phyloP scores from a whole-genome alignment of 179 eudicot species.

The Patellifolia procumbens region DNA sequence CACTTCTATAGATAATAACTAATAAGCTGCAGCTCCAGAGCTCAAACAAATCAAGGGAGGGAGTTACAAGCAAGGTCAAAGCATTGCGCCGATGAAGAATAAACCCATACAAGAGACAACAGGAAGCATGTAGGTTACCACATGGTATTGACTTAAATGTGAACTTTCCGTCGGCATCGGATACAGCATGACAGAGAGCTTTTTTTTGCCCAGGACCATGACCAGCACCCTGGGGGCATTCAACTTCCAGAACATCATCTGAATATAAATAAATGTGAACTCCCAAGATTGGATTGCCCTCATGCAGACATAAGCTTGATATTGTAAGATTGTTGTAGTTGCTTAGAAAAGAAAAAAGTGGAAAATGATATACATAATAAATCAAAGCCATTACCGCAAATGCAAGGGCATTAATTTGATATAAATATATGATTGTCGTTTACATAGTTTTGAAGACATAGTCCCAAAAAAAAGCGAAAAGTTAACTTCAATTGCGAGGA shows the following conservation, averaged over 20 bases:
- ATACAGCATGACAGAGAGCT: conserved; percentile 85
- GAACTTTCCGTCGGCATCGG: conserved; percentile 89
- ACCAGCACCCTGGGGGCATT: conserved; percentile 77
- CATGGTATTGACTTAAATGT: conserved; percentile 80
- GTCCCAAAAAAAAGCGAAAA: conserved; percentile 8
- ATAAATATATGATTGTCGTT: conserved; percentile 4
- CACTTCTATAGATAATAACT: background rate
- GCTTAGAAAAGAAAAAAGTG: background rate
- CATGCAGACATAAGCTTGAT: conserved; percentile 11
- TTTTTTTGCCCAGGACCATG: conserved; percentile 66
- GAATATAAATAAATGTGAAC: conserved; percentile 90
- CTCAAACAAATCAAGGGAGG: conserved; percentile 10
- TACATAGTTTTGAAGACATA: conserved; percentile 5
- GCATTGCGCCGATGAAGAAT: conserved; percentile 6
- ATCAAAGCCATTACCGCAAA: conserved; percentile 16
- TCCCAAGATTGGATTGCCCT: conserved; percentile 98
- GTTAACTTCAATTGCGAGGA: background rate
- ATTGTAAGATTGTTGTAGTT: conserved; percentile 12
- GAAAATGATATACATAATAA: background rate
- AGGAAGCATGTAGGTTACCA: conserved; percentile 46
- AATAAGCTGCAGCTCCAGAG: background rate
- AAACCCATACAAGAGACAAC: conserved; percentile 2
- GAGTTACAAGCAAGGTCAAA: conserved; percentile 9
- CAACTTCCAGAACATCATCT: conserved; percentile 68
- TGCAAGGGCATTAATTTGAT: conserved; percentile 2